Percentiles rank a stretch among this genome's conserved stretches.
These are phyloP conservation scores for Castanea crenata DNA, from an alignment of 306 rosid genomes.

Conservation along the genomic window DNA sequence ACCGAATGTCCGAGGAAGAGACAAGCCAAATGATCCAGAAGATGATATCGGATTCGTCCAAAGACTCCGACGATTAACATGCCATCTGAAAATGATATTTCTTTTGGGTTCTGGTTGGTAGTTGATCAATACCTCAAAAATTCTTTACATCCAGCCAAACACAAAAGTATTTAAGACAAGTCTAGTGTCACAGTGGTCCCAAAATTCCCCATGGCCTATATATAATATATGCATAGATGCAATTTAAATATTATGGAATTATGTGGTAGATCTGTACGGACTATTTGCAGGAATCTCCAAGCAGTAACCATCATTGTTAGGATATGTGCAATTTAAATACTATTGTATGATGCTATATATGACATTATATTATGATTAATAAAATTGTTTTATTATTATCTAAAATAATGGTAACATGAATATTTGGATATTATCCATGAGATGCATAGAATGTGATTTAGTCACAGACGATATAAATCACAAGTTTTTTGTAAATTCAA, in stretches of 20 bases:
- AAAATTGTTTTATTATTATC: too few relatives aligned
- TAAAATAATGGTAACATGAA: too few relatives aligned
- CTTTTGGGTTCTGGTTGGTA: slow-evolving; percentile 10
- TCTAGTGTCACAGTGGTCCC: neutral
- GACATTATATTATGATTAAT: too few relatives aligned
- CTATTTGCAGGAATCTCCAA: neutral
- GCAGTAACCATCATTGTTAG: neutral
- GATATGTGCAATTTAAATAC: too few relatives aligned
- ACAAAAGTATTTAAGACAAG: neutral
- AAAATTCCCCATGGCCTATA: too few relatives aligned
- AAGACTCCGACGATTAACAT: slow-evolving; percentile 39
- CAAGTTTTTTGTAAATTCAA: too few relatives aligned
- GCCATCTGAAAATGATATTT: slow-evolving; percentile 31
- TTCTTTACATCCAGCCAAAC: neutral
- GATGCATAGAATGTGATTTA: too few relatives aligned
- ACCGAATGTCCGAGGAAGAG: slow-evolving; percentile 83
- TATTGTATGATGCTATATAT: too few relatives aligned
- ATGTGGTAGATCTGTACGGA: neutral
- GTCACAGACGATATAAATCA: too few relatives aligned
- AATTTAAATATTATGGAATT: too few relatives aligned
- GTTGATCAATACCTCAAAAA: neutral
- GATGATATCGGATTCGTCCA: slow-evolving; percentile 66
- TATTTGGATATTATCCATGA: too few relatives aligned
- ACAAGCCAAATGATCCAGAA: slow-evolving; percentile 72
- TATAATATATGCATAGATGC: too few relatives aligned